Evolutionary conservation across 1,284 basidiomycete genomes (phyloP), one percentile per base, ranked within the genome.

Genomic region (Cutaneotrichosporon sp.): DNA sequence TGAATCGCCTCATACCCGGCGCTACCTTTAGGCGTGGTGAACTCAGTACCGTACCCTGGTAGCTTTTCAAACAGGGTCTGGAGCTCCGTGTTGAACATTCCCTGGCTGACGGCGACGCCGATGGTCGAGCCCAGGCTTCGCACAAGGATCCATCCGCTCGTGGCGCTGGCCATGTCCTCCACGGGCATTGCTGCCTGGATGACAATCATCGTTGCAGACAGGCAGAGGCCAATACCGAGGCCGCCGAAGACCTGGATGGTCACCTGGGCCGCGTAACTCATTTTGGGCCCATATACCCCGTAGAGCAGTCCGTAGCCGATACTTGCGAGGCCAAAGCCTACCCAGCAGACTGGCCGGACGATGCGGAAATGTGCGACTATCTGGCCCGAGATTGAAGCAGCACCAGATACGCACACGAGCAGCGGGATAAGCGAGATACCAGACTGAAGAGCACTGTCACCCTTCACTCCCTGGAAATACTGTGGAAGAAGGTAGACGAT

Each of bases 111-210:
- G n/a, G n/a, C n/a, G n/a, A n/a, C n/a, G n/a, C n/a, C n/a, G n/a
- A n/a, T n/a, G n/a, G n/a, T n/a, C n/a, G n/a, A n/a, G n/a, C n/a
- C n/a, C n/a, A n/a, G n/a, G n/a, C n/a, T n/a, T n/a, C n/a, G n/a
- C n/a, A n/a, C n/a, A n/a, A n/a, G n/a, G n/a, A n/a, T n/a, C n/a
- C n/a, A n/a, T n/a, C n/a, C n/a, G n/a, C n/a, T n/a, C n/a, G n/a
- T n/a, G n/a, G n/a, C n/a, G n/a, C n/a, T n/a, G n/a, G 71, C 72
- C 70, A 75, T 71, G 34, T 75, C 74, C 48, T 67, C 65, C 25
- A 66, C 31, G 10, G 72, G 72, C 70, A 75, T 71, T 1, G 70
- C 64, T 0, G 71, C 69, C 59, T 74, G 70, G 5, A 72, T 38
- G 39, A 68, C 57, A n/a, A 71, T 16, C 49, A 72, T 61, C 0